phyloP scores from a whole-genome alignment of 371 early-diverging fungal species.

The Actinomucor elegans region DNA sequence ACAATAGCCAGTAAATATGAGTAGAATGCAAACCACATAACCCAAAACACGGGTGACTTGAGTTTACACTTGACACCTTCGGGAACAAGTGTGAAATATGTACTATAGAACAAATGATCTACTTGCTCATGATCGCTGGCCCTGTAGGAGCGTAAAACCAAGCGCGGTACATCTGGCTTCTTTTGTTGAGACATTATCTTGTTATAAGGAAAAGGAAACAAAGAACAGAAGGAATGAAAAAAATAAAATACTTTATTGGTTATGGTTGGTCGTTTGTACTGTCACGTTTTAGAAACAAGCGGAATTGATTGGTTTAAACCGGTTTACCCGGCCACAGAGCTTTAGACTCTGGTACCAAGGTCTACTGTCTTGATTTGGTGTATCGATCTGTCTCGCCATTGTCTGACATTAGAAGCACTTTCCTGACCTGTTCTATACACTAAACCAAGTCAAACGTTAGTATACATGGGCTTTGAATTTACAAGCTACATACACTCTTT shows the following conservation, averaged over 20 bases:
- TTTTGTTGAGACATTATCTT: not conserved
- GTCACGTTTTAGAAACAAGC: conserved; percentile 3
- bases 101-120: conserved; percentile 32
- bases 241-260: not conserved
- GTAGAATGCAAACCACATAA: conserved; percentile 37
- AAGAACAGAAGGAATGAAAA: not conserved
- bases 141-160: conserved; percentile 39
- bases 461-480: no score
- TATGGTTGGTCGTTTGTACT: not conserved
- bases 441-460: conserved; percentile 4
- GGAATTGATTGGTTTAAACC: not conserved
- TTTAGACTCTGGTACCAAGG: conserved; percentile 1
- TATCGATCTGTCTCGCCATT: conserved; percentile 32
- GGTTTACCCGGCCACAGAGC: not conserved
- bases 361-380: conserved; percentile 19
- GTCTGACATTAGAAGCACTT: conserved; percentile 25
- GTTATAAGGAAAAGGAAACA: not conserved
- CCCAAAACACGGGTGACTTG: conserved; percentile 42
- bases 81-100: conserved; percentile 40
- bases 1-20: conserved; percentile 31
- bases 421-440: conserved; percentile 44
- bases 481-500: conserved; percentile 40
- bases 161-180: conserved; percentile 16
- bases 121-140: conserved; percentile 31
- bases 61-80: conserved; percentile 46